A percentile compares a stretch with the other conserved stretches of the same genome.
Evolutionary conservation across 2,329 filamentous ascomycete genomes (phyloP).

Genomic region (Aspergillus eucalypticola): DNA sequence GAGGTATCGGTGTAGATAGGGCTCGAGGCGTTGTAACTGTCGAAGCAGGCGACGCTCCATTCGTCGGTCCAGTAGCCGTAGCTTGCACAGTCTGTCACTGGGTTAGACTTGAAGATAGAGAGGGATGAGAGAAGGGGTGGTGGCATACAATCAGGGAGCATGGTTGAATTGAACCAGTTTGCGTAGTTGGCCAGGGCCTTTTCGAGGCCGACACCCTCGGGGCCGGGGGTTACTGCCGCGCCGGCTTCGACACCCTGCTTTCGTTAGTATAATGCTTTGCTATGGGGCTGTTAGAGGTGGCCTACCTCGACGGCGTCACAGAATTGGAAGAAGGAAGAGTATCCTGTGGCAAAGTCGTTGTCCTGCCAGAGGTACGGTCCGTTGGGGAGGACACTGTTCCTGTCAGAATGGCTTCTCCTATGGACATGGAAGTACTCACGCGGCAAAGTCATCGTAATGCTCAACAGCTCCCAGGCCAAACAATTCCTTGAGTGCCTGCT

Average conservation of each 20-base stretch:
- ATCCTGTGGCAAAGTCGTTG: constrained; percentile 52
- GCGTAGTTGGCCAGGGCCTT: constrained; percentile 58
- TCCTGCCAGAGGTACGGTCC: constrained; percentile 62
- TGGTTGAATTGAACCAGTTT: constrained; percentile 51
- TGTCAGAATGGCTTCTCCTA: not conserved
- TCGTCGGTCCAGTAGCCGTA: constrained; percentile 53
- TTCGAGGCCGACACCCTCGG: constrained; percentile 55
- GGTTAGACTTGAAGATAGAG: not conserved
- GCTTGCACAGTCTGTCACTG: constrained; percentile 44
- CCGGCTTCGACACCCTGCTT: constrained; percentile 35
- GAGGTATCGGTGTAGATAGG: constrained; percentile 54
- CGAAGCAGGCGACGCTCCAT: constrained; percentile 52
- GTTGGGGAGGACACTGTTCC: constrained; percentile 50
- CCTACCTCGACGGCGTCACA: constrained; percentile 35
- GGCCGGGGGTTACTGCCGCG: constrained; percentile 32
- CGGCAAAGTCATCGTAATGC: constrained; percentile 56
- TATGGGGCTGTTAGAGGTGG: too few species aligned
- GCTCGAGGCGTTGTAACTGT: constrained; percentile 54
- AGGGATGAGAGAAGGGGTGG: not conserved
- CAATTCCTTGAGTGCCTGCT: constrained; percentile 50
- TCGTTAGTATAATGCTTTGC: constrained; percentile 10
- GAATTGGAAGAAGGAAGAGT: constrained; percentile 44
- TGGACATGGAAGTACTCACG: constrained; percentile 21
- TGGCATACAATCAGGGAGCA: constrained; percentile 44
- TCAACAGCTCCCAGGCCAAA: constrained; percentile 56